Evolutionary conservation across 2,329 filamentous ascomycete genomes (phyloP).

Genomic region (Arthrobotrys sphaeroides): DNA sequence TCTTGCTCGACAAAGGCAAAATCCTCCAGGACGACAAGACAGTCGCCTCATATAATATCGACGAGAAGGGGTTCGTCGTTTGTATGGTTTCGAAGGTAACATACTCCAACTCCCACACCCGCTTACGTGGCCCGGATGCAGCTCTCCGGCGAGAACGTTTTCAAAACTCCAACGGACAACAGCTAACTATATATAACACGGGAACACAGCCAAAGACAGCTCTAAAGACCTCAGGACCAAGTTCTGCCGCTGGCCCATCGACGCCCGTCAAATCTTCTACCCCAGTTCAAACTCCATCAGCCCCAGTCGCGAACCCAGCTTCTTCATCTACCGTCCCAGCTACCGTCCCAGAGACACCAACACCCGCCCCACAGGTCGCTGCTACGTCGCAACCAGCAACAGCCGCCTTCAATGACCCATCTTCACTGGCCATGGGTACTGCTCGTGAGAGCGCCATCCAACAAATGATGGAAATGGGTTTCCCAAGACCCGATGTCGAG

Average conservation of each 20-base stretch:
- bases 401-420: conserved; percentile 74
- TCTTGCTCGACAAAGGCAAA: conserved; percentile 73
- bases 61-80: conserved; percentile 99
- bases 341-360: conserved; percentile 66
- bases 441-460: conserved; percentile 83
- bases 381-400: conserved; percentile 64
- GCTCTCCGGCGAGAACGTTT: conserved; percentile 11
- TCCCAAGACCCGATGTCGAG: conserved; percentile 86
- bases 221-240: conserved; percentile 68
- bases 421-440: conserved; percentile 83
- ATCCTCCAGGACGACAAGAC: conserved; percentile 98
- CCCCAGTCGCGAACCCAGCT: conserved; percentile 64
- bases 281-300: conserved; percentile 64
- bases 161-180: conserved; percentile 34
- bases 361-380: conserved; percentile 65
- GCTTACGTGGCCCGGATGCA: conserved; percentile 34
- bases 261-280: conserved; percentile 71
- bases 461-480: conserved; percentile 98
- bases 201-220: conserved; percentile 74
- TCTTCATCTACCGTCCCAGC: conserved; percentile 63
- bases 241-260: conserved; percentile 70
- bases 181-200: conserved; percentile 55
- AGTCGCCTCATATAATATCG: conserved; percentile 95
- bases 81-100: conserved; percentile 96
- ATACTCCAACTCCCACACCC: conserved; percentile 17